These are phyloP conservation scores for Sicyos edulis DNA, from an alignment of 306 rosid genomes.

Conservation along the genomic window DNA sequence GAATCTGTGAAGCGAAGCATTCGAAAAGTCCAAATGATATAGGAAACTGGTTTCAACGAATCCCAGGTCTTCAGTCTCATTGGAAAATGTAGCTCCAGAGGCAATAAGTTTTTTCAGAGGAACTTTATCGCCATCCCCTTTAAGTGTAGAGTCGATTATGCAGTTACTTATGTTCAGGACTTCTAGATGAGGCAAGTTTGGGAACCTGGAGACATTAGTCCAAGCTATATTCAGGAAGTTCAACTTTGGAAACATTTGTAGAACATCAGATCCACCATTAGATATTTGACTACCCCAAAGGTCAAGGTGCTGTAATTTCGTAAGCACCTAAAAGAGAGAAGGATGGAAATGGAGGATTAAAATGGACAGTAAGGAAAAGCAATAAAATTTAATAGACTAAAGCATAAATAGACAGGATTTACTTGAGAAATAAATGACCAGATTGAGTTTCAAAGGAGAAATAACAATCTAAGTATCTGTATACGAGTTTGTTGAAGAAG, in stretches of 20 bases:
- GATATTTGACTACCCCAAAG: conserved; percentile 90
- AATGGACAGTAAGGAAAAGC: not conserved
- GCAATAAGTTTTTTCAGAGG: conserved; percentile 54
- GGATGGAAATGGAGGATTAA: not conserved
- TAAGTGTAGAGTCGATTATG: conserved; percentile 50
- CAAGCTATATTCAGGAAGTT: conserved; percentile 74
- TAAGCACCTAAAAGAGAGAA: conserved; percentile 46
- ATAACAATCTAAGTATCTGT: not conserved
- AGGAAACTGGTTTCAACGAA: conserved; percentile 38
- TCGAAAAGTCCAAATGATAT: conserved; percentile 53
- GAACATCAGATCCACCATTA: conserved; percentile 54
- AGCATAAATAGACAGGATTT: conserved; percentile 5
- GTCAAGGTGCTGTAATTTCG: conserved; percentile 63
- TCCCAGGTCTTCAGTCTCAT: conserved; percentile 48
- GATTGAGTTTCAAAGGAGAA: not conserved
- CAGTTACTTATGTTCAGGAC: conserved; percentile 79
- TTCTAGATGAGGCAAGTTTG: conserved; percentile 51
- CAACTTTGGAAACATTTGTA: conserved; percentile 55
- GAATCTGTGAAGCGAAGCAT: conserved; percentile 49
- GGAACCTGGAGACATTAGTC: conserved; percentile 70
- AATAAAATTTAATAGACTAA: conserved; percentile 3
- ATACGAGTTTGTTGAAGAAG: not conserved
- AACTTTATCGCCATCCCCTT: conserved; percentile 42
- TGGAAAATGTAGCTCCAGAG: conserved; percentile 55
- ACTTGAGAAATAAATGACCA: not conserved